Evolutionary conservation across 352 stramenopile genomes (phyloP), one percentile per base, ranked within the genome.

Genomic region (Halophytophthora batemanensis): DNA sequence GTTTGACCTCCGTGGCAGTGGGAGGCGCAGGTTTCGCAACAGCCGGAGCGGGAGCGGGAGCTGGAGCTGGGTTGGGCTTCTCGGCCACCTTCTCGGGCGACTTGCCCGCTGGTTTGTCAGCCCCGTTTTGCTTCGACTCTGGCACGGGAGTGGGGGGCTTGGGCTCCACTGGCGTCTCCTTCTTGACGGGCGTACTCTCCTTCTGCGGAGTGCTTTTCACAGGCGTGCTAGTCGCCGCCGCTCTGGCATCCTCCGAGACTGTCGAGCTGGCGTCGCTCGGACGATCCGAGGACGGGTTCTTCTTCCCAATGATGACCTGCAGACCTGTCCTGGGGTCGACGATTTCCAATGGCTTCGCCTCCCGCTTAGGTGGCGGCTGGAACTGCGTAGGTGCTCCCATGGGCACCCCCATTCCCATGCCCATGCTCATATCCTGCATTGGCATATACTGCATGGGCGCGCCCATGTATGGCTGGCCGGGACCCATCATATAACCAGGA

Each of bases 281-380:
- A 17, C 46, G 56, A 46, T 23, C 34, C 1, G 50, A 62, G 3
- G 33, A 14, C 21, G 61, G 53, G 17, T 57, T 42, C 6, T 43
- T 56, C 25, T 58, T 60, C n/a, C 50, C 46, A 4, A 66, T 22
- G n/a, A 74, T 61, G 40, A 85, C 74, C 0, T 53, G 55, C 48
- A 73, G 55, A 2, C 66, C 63, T 15, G 74, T 86, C 47, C 73
- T 73, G n/a, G 75, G 75, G 54, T 86, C 62, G 36, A 82, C 48
- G 40, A 89, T 86, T 34, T 64, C 21, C 3, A 80, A 53, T 22
- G 46, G 49, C 50, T 87, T 87, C 2, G 33, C 59, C 48, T 87
- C 69, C 0, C 78, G 76, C 42, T 80, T 77, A 1, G 62, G 57
- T 3, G 66, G 74, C 12, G 61, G 66, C 29, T 77, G 67, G 28